Conservation (phyloP, 208 protist genomes). For the Lotmaria passim region DNA sequence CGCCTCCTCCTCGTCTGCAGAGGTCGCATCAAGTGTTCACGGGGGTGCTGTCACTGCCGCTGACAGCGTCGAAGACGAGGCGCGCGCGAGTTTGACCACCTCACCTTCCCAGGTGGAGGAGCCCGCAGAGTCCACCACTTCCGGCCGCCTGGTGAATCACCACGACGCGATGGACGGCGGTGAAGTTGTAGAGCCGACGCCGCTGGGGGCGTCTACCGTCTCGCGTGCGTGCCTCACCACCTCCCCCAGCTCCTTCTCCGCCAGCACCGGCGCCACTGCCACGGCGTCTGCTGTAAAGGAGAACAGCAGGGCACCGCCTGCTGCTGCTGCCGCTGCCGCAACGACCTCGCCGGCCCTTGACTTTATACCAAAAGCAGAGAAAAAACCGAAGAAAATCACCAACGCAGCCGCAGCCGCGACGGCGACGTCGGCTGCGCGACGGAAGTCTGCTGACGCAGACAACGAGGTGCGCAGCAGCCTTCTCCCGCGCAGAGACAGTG, state of each 20-base stretch:
- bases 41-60: too few species aligned
- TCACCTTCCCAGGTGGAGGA: not conserved
- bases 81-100: not conserved
- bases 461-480: not conserved
- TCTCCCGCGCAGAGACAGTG: not conserved
- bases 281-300: not conserved
- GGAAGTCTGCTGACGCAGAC: not conserved
- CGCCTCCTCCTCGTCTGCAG: not conserved
- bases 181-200: constrained; percentile 23
- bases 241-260: not conserved
- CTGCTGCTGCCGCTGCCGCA: not conserved
- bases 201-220: not conserved
- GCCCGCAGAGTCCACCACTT: not conserved
- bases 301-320: not conserved
- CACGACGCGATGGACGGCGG: constrained; percentile 22
- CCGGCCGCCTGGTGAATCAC: not conserved
- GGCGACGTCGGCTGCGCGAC: not conserved
- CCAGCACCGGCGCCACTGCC: not conserved
- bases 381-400: not conserved
- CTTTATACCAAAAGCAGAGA: not conserved
- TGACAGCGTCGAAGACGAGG: not conserved
- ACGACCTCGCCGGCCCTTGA: not conserved
- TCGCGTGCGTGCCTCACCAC: not conserved
- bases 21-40: not conserved
- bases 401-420: too few species aligned